Evolutionary conservation across 2,329 filamentous ascomycete genomes (phyloP).

Genomic region (Coniochaeta sp.): DNA sequence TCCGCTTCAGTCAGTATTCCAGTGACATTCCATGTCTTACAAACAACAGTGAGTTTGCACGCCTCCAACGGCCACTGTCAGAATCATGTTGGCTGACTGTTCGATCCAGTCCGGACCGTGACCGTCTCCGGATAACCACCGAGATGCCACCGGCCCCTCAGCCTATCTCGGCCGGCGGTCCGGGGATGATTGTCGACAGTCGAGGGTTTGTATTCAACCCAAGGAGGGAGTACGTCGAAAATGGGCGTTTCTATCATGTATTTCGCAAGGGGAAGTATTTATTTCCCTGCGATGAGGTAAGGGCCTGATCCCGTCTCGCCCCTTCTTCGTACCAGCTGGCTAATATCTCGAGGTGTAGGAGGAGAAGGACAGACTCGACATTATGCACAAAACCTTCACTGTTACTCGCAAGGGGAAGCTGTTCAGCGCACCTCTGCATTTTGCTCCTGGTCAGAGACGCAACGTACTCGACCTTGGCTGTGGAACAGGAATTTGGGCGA

Average conservation of each 20-base stretch:
- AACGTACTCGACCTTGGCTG: conserved; percentile 64
- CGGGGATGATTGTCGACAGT: background rate
- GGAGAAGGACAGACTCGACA: conserved; percentile 73
- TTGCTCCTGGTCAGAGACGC: conserved; percentile 7
- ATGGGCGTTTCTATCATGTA: conserved; percentile 56
- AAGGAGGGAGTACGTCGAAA: conserved; percentile 42
- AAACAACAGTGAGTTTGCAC: background rate
- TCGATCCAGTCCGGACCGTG: background rate
- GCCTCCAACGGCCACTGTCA: background rate
- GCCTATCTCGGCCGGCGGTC: background rate
- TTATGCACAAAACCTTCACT: conserved; percentile 71
- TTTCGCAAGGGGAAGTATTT: conserved; percentile 65
- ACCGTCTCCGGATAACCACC: background rate
- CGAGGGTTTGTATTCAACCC: background rate
- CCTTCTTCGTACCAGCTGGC: background rate
- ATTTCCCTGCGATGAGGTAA: conserved; percentile 70
- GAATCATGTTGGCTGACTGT: background rate
- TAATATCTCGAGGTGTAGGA: conserved; percentile 33
- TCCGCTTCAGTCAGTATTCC: background rate
- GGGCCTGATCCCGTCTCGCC: conserved; percentile 11
- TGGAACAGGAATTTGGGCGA: conserved; percentile 87
- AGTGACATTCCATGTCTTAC: background rate
- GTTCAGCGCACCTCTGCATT: conserved; percentile 23
- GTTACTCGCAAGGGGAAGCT: conserved; percentile 49
- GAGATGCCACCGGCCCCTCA: background rate